Evolutionary conservation across 805 yeast genomes (phyloP).

Genomic region (Wickerhamomyces alni): DNA sequence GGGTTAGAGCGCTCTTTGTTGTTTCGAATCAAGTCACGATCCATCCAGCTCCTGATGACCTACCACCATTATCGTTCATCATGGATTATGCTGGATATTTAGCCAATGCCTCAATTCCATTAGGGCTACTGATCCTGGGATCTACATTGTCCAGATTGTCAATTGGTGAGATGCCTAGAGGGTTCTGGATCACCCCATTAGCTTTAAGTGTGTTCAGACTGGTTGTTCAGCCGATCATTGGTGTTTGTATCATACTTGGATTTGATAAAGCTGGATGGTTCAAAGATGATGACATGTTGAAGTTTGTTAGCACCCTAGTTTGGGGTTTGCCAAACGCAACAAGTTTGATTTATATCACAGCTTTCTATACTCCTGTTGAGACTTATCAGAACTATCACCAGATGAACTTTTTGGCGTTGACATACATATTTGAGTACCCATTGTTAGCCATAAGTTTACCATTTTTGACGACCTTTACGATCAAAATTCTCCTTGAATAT

Average conservation of each 20-base stretch:
- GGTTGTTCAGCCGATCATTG: conserved; percentile 75
- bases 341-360: conserved; percentile 79
- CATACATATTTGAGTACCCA: conserved; percentile 20
- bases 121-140: conserved; percentile 80
- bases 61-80: conserved; percentile 80
- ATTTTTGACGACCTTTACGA: conserved; percentile 14
- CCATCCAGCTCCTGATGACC: conserved; percentile 76
- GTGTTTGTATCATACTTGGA: conserved; percentile 58
- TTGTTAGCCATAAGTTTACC: conserved; percentile 20
- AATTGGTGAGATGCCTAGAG: conserved; percentile 38
- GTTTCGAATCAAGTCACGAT: conserved; percentile 36
- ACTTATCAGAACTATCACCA: conserved; percentile 12
- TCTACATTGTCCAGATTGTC: conserved; percentile 80
- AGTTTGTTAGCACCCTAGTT: conserved; percentile 69
- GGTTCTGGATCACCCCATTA: conserved; percentile 42
- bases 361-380: conserved; percentile 64
- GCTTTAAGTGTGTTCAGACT: conserved; percentile 53
- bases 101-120: conserved; percentile 86
- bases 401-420: conserved; percentile 20
- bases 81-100: conserved; percentile 77
- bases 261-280: conserved; percentile 65
- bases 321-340: conserved; percentile 91
- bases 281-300: conserved; percentile 43
- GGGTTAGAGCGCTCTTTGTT: conserved; percentile 73
- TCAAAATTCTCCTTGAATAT: conserved; percentile 8